Base-by-base conservation (phyloP, 2,329 filamentous ascomycete genomes). In the Rutstroemia sp. region DNA sequence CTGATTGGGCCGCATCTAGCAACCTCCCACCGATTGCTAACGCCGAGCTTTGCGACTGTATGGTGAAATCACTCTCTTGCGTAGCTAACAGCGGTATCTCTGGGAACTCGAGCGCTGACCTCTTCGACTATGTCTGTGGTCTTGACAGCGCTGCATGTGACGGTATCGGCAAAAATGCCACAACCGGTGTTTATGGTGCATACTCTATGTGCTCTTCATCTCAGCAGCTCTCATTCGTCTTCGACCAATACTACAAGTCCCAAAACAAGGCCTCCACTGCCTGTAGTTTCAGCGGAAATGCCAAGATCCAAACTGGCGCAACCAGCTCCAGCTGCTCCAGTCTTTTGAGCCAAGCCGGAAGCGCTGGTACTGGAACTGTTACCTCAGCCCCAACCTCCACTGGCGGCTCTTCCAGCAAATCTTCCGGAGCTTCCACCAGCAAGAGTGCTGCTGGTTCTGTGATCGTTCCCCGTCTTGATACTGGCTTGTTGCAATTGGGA, bases 1-100 rank as follows among this genome's bases (percentile, higher is more conserved):
- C 72, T 39, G 76, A 75, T 68, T 99, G 94, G 92, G 76, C 79
- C 63, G 87, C 89, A 53, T 78, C 80, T 60, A 77, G 79, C 45
- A 76, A 75, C 57, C 88, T 99, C 37, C 94, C 94, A 27, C 92
- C 92, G 9, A 82, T 81, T 10, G 91, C 92, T 61, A 90, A 97
- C 75, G 69, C 81, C 47, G 69, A 82, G 46, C 84, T 95, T 48
- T 99, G 94, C 80, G 72, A 78, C 57, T 99, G 94, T 82, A 96
- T 96, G 89, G 80, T 82, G 71, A 76, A 81, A 62, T 83, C 83
- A 46, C 76, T 95, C 57, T 75, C 76, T 58, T 99, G 94, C 75
- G 79, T 80, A 27, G 82, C 90, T 59, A 76, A 80, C 47, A 72
- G 77, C 48, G 72, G 73, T 65, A 74, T 90, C 23, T 74, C 79